Conservation (phyloP, 768 basidiomycete genomes). For the Boletus eberwhitei region DNA sequence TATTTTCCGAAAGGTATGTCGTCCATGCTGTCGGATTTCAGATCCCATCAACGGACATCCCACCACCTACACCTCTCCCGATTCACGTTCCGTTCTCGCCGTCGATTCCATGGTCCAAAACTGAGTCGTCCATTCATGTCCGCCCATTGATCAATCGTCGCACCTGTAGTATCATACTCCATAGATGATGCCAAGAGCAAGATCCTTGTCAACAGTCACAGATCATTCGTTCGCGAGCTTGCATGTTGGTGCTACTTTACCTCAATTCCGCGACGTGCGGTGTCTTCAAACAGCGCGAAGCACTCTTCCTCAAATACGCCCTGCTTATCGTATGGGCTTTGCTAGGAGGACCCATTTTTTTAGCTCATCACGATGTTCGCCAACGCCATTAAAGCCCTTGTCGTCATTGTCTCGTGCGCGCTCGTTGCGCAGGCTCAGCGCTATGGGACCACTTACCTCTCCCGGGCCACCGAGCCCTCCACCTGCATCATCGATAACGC, state of each 20-base stretch:
- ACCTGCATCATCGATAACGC: conserved; percentile 14
- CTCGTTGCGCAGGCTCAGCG: conserved; percentile 20
- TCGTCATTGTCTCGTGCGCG: conserved; percentile 9
- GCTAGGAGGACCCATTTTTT: neutral
- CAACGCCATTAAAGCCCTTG: conserved; percentile 19
- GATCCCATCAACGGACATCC: neutral
- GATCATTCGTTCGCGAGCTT: neutral
- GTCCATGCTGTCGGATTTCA: neutral
- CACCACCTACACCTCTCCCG: neutral
- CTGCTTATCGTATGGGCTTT: neutral
- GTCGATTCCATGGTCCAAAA: neutral
- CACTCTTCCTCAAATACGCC: conserved; percentile 5
- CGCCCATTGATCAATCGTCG: neutral
- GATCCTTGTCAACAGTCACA: neutral
- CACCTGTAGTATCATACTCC: neutral
- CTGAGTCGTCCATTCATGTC: neutral
- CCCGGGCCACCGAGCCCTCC: neutral
- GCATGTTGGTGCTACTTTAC: neutral
- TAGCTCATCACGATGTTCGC: conserved; percentile 9
- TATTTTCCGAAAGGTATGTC: neutral
- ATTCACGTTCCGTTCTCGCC: neutral
- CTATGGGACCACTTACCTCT: neutral
- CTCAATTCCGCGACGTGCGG: neutral
- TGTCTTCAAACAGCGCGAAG: neutral
- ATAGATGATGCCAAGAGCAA: neutral